Evolutionary conservation across 768 basidiomycete species (phyloP), one percentile per base, ranked within the genome.

Genomic region (Brasilioporus rufonigricans): DNA sequence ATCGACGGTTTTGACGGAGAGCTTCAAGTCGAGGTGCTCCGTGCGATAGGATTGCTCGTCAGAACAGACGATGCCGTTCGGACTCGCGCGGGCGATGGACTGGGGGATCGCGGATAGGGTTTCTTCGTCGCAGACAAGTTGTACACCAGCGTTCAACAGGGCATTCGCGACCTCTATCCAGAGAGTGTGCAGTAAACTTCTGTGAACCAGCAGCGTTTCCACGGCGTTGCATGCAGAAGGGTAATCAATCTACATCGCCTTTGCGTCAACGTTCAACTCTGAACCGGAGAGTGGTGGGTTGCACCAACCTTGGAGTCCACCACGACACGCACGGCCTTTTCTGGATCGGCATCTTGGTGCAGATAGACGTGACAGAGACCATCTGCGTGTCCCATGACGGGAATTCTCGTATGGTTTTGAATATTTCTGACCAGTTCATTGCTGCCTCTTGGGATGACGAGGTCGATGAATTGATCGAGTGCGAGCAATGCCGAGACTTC

Each of bases 301-400:
- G 36, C 16, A 14, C 60, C 75, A 31, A 94, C 96, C 80, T 99
- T 99, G 26, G 93, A 88, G 68, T 99, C 97, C 4, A 96, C 74
- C 0, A 86, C 84, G 7, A 99, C 77, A 21, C 93, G 79, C 38
- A 87, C 74, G 0, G 95, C 93, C 69, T 94, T 98, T 53, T 84
- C 80, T 36, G 75, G 62, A 60, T 89, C 82, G 0, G 95, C 95
- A 27, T 79, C 76, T 61, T 89, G 86, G 70, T 99, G 96, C 6
- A 99, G 73, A 69, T 87, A 98, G 6, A 97, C 84, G 19, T 85
- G 82, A 70, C 97, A 99, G 10, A 98, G 74, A 2, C 97, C 97
- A 71, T 99, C 97, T 8, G 97, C 95, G 66, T 99, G 97, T 1
- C 97, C 97, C 94, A 99, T 98, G 41, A 99, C 97, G 2, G 97